Evolutionary conservation across 371 early-diverging fungal species (phyloP).

Genomic region (Umbelopsis sp.): DNA sequence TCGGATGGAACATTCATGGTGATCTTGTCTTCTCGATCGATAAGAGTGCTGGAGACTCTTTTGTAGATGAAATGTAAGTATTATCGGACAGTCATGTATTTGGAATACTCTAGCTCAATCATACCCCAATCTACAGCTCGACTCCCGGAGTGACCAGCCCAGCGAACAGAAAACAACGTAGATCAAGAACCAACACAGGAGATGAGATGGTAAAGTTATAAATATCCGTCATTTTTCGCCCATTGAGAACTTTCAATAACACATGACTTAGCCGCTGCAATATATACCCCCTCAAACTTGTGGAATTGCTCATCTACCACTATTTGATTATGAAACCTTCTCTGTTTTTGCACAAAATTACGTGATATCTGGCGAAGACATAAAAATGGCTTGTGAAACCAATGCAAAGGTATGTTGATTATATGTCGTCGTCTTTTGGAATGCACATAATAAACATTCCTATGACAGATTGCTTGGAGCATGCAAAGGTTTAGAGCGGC

Average conservation of each 20-base stretch:
- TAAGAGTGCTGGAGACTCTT: constrained; percentile 35
- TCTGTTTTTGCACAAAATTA: constrained; percentile 71
- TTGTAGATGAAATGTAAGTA: constrained; percentile 47
- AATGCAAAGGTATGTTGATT: constrained; percentile 62
- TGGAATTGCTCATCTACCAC: constrained; percentile 65
- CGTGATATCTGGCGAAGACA: constrained; percentile 43
- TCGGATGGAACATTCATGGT: constrained; percentile 75
- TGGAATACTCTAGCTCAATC: background rate
- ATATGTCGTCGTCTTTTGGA: constrained; percentile 11
- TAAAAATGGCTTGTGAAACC: constrained; percentile 63
- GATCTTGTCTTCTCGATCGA: constrained; percentile 70
- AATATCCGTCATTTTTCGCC: background rate
- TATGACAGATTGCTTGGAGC: constrained; percentile 60
- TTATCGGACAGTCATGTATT: background rate
- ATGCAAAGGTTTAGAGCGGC: constrained; percentile 69
- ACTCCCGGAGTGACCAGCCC: constrained; percentile 26
- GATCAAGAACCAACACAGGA: constrained; percentile 26
- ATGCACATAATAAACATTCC: background rate
- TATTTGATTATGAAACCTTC: constrained; percentile 74
- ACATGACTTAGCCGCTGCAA: constrained; percentile 29
- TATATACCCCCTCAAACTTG: constrained; percentile 59
- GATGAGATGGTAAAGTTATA: constrained; percentile 29
- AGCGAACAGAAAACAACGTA: constrained; percentile 26
- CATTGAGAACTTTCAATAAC: background rate
- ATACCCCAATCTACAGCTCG: constrained; percentile 24